Evolutionary conservation across 805 yeast genomes (phyloP), one percentile per base, ranked within the genome.

Genomic region (Clavispora carvajalis): DNA sequence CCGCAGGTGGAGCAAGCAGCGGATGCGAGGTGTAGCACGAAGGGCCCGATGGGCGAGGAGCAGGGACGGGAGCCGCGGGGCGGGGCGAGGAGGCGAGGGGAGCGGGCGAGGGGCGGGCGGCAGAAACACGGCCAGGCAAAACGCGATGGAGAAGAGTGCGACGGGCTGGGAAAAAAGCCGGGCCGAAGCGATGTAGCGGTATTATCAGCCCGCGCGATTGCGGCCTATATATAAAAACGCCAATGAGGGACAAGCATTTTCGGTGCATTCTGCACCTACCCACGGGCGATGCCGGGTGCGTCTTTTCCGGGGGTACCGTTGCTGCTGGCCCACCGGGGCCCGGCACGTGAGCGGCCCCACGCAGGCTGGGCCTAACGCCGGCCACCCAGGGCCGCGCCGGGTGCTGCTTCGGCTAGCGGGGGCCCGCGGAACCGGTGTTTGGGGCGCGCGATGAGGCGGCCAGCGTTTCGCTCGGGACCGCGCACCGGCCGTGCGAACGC

Each of bases 201-300:
- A 28, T 28, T 28, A 28, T 28, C 31, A 28, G 26, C 26, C 12
- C 19, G n/a, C 31, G 19, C 31, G 18, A 19, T 15, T 8, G 29
- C 29, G 29, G 31, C 31, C 19, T 37, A 30, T 37, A 37, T 37
- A 37, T 22, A 22, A 29, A 5, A 5, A 16, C 31, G 19, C 31
- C 31, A 37, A 37, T 22, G 16, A 22, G 23, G 39, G 39, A 22
- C 33, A 9, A 36, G 16, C 23, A 30, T 29, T 29, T 36, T 37
- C 30, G 29, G 17, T 37, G 39, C 39, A 37, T 19, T 29, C 39
- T 17, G 17, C n/a, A 13, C 40, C 17, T 33, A 23, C 18, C 19
- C 36, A 26, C 45, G 45, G 45, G 29, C 22, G 29, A 42, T 34
- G 17, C 31, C 45, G 45, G 45, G 30, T 38, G 29, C 29, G 29